Evolutionary conservation across 495 filamentous ascomycete genomes (phyloP).

Genomic region (Penicillium samsonianum): DNA sequence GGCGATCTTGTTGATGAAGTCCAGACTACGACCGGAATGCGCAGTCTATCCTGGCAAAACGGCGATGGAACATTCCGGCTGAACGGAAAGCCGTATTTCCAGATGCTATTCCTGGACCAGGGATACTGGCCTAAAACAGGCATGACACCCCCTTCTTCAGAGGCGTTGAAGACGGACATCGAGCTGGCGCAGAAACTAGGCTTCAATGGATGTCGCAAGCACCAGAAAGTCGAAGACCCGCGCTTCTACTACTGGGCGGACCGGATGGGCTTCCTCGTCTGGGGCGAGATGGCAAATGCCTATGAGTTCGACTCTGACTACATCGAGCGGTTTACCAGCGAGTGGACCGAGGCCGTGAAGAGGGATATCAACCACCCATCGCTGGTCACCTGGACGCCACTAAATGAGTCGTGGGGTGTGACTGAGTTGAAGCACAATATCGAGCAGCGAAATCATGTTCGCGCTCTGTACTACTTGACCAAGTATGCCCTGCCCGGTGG

Average conservation of each 20-base stretch:
- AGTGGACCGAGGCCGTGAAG: conserved; percentile 58
- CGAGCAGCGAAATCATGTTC: conserved; percentile 59
- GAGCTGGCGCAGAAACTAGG: conserved; percentile 34
- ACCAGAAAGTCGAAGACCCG: conserved; percentile 45
- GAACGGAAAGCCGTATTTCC: conserved; percentile 42
- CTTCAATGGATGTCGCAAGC: conserved; percentile 44
- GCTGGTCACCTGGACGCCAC: conserved; percentile 62
- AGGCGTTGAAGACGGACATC: conserved; percentile 37
- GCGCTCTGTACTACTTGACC: conserved; percentile 57
- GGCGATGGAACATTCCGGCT: conserved; percentile 42
- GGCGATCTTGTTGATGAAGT: conserved; percentile 31
- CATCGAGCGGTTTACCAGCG: conserved; percentile 52
- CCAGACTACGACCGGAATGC: conserved; percentile 39
- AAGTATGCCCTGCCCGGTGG: conserved; percentile 43
- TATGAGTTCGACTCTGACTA: conserved; percentile 55
- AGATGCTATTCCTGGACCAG: conserved; percentile 40
- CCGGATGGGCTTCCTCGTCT: conserved; percentile 42
- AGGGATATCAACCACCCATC: conserved; percentile 61
- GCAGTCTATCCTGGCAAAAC: conserved; percentile 35
- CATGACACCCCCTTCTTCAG: conserved; percentile 38
- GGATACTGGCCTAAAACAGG: conserved; percentile 44
- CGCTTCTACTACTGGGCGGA: conserved; percentile 45
- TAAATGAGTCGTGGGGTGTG: conserved; percentile 65
- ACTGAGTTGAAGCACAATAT: conserved; percentile 49
- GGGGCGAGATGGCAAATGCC: conserved; percentile 46